Evolutionary conservation across 108 stramenopile genomes (phyloP), one percentile per base, ranked within the genome.

Genomic region (Thalassiosira profunda): DNA sequence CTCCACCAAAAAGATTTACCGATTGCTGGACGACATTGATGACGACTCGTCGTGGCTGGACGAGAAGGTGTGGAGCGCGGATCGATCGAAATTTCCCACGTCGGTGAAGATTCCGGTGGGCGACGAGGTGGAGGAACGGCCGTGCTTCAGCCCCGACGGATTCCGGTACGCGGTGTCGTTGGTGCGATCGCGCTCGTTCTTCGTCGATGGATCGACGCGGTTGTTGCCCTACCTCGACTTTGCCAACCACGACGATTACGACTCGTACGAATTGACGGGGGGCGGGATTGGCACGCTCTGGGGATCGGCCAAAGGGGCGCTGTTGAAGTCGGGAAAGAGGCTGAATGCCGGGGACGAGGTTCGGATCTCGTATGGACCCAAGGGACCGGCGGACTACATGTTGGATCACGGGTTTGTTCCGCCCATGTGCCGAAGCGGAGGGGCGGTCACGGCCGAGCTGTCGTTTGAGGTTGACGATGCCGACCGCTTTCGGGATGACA

Each of bases 401-500:
- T 65, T 95, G 64, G 96, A 97, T 56, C 93, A 97, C 66, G 96
- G 93, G 63, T 97, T 90, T 76, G 79, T 86, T 15, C 85, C 90
- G 9, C 71, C 67, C 1, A 82, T 85, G 63, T 72, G 64, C 29
- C 58, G 33, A 53, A 57, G 37, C 12, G 24, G 31, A 23, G 67
- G 61, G 15, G 58, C 52, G 33, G 82, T 90, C 53, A 81, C 85
- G 9, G 78, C 88, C 28, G 93, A 94, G 61, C 52, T 94, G 12
- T 71, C 86, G 4, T 84, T 94, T 58, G 93, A 94, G 55, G 23
- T 94, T 0, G 88, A 90, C 45, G 64, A 82, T 21, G 66, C 84
- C 5, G 93, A 94, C 85, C 87, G 94, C 4, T 92, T 92, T 37
- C 81, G 86, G 15, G 91, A 92, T 63, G 94, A 95, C 76, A 95